These are phyloP conservation scores for Cucumis sativus DNA, from an alignment of 306 rosid genomes.

Conservation along the genomic window DNA sequence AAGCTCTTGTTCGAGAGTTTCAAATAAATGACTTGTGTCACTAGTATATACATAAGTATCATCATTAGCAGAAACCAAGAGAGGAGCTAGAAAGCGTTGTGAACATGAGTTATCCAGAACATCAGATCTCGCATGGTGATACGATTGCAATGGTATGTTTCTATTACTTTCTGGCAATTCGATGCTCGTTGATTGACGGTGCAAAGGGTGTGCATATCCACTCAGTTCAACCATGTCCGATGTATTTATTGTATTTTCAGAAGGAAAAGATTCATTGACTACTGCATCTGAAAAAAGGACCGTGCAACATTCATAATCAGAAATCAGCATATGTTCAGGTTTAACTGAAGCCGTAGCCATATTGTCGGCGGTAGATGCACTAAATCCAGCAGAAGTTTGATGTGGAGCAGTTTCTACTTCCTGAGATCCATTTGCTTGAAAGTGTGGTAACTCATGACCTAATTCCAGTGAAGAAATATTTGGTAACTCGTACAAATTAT, in stretches of 20 bases:
- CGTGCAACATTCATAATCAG: slow-evolving; percentile 86
- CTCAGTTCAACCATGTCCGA: slow-evolving; percentile 25
- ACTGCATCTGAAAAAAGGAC: slow-evolving; percentile 60
- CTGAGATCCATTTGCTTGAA: slow-evolving; percentile 36
- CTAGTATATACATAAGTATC: slow-evolving; percentile 24
- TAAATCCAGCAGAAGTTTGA: slow-evolving; percentile 38
- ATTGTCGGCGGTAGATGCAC: slow-evolving; percentile 27
- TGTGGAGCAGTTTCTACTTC: slow-evolving; percentile 25
- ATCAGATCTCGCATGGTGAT: slow-evolving; percentile 26
- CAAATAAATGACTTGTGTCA: slow-evolving; percentile 38
- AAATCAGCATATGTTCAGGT: slow-evolving; percentile 41
- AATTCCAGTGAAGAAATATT: slow-evolving; percentile 42
- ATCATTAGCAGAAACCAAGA: slow-evolving; percentile 36
- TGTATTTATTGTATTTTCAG: slow-evolving; percentile 29
- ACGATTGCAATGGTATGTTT: slow-evolving; percentile 22
- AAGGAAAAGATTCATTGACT: slow-evolving; percentile 30
- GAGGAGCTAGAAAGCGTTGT: slow-evolving; percentile 24
- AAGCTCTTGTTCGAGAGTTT: slow-evolving; percentile 40
- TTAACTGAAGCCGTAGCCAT: slow-evolving; percentile 27
- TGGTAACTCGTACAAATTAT: slow-evolving; percentile 35
- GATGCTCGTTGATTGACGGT: slow-evolving; percentile 26
- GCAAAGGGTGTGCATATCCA: slow-evolving; percentile 33
- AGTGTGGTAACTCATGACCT: slow-evolving; percentile 36
- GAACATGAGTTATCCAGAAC: slow-evolving; percentile 27
- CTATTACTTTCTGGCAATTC: slow-evolving; percentile 27